Evolutionary conservation across 768 basidiomycete species (phyloP), one percentile per base, ranked within the genome.

Genomic region (Hebeloma cylindrosporum): DNA sequence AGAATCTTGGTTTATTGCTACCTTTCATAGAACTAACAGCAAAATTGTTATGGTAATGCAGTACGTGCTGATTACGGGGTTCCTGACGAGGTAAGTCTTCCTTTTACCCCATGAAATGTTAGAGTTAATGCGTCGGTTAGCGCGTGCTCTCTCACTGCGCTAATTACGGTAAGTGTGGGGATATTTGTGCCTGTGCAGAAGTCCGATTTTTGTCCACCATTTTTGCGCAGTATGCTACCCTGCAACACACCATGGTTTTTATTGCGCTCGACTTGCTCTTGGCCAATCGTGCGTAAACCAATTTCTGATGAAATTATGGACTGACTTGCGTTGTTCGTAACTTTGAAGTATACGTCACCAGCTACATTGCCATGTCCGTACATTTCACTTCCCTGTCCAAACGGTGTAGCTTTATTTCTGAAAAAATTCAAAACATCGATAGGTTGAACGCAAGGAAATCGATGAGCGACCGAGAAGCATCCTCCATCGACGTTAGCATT

Each of bases 241-340:
- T 47, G 45, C 45, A 35, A 3, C 20, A 69, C 37, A 73, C 64
- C 7, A 67, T 74, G 43, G 54, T 72, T 31, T 73, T 68, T 59
- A 55, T 75, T 17, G 66, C 62, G 4, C 51, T 75, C 13, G 64
- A 69, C 38, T 73, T 69, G 44, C 55, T 74, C 7, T 57, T 73
- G 7, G 73, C 71, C 8, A 70, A 72, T 50, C 54, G 73, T 72
- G 57, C 21, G 66, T 58, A 22, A 43, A 23, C 13, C 34, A 30
- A 9, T 25, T 31, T 28, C 13, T 8, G 22, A 14, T 17, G 11
- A 32, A 25, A 44, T 2, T 7, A 10, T 33, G 4, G 22, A 6
- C 20, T 45, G 20, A 41, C n/a, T n/a, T 42, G 28, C 43, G 35
- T 26, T 22, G 1, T 27, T 7, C 22, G 23, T 18, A 11, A 20